Evolutionary conservation across 257 asterid genomes (phyloP).

Genomic region (Nicotiana attenuata): DNA sequence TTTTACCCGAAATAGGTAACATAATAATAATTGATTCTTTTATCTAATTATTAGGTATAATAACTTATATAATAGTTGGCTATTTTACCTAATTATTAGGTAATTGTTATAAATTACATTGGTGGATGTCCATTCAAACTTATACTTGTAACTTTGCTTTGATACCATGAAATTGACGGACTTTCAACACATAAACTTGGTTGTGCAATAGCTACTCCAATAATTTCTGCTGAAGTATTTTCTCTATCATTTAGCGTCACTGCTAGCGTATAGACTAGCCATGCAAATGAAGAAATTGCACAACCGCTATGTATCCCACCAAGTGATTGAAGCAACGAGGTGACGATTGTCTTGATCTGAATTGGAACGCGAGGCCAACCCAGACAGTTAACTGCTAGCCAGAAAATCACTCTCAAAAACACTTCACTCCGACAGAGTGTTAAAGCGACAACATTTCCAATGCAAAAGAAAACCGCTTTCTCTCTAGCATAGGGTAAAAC

Average conservation of each 20-base stretch:
- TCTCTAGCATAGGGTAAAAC: constrained; percentile 18
- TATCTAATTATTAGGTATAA: too few species aligned
- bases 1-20: too few species aligned
- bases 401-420: constrained; percentile 40
- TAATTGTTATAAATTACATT: too few species aligned
- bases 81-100: too few species aligned
- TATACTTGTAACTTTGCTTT: too few species aligned
- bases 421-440: constrained; percentile 69
- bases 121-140: too few species aligned
- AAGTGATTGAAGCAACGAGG: constrained; percentile 50
- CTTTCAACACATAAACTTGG: too few species aligned
- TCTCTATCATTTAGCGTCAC: constrained; percentile 42
- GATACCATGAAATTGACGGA: too few species aligned
- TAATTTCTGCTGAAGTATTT: constrained; percentile 40
- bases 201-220: constrained; percentile 40
- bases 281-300: constrained; percentile 59
- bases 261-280: constrained; percentile 55
- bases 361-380: constrained; percentile 61
- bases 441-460: constrained; percentile 47
- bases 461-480: constrained; percentile 45
- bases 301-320: constrained; percentile 79
- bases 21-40: too few species aligned
- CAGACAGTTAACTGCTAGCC: constrained; percentile 47
- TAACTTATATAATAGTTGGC: too few species aligned
- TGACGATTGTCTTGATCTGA: constrained; percentile 38